These are phyloP conservation scores for Epithemia pelagica DNA, from an alignment of 108 stramenopile genomes.

Conservation along the genomic window DNA sequence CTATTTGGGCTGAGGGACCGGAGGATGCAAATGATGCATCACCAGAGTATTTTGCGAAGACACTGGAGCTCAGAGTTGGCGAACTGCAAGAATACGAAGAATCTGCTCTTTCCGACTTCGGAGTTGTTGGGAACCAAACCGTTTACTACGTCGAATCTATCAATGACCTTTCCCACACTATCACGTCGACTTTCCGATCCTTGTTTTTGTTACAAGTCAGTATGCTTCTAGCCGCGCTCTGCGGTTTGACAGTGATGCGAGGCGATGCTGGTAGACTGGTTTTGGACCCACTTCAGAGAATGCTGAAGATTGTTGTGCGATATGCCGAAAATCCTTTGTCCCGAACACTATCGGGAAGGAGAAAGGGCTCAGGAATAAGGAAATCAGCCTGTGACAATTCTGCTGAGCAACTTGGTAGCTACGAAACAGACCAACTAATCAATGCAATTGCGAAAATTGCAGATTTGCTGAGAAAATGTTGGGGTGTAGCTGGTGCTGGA, in stretches of 20 bases:
- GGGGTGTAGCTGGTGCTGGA: slow-evolving; percentile 94
- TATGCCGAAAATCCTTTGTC: slow-evolving; percentile 38
- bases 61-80: slow-evolving; percentile 14
- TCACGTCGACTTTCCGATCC: not conserved
- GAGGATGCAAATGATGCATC: not conserved
- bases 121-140: not conserved
- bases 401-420: slow-evolving; percentile 46
- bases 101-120: not conserved
- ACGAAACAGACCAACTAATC: slow-evolving; percentile 91
- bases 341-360: not conserved
- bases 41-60: slow-evolving; percentile 20
- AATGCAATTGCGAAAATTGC: slow-evolving; percentile 90
- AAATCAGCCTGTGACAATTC: not conserved
- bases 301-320: slow-evolving; percentile 76
- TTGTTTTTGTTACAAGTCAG: slow-evolving; percentile 42
- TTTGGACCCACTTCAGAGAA: slow-evolving; percentile 66
- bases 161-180: not conserved
- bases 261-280: slow-evolving; percentile 67
- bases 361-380: not conserved
- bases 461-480: slow-evolving; percentile 89
- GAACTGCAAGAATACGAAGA: slow-evolving; percentile 12
- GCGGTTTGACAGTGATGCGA: slow-evolving; percentile 47
- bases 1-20: not conserved
- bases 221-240: slow-evolving; percentile 40
- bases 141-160: not conserved